A percentile compares a stretch with the other conserved stretches of the same genome.
These are phyloP conservation scores for Scopulariopsis brevicaulis DNA, from an alignment of 2,329 filamentous ascomycete species.

Conservation along the genomic window DNA sequence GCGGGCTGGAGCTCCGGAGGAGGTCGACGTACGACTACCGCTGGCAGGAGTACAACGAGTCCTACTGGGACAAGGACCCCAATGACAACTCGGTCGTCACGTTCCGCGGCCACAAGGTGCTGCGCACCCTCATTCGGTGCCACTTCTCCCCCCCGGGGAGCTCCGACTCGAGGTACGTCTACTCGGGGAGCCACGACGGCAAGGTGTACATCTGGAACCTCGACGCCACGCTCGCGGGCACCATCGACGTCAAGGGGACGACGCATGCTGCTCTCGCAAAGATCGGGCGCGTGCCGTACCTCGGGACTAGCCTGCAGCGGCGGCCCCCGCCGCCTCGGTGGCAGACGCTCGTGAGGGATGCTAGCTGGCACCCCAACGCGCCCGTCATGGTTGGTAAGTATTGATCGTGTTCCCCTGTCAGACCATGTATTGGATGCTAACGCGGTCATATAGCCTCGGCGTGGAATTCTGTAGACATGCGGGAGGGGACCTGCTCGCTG, in stretches of 20 bases:
- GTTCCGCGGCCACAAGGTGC: slow-evolving; percentile 80
- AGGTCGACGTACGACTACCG: slow-evolving; percentile 64
- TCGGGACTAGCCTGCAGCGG: neutral
- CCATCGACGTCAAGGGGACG: slow-evolving; percentile 65
- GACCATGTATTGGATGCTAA: neutral
- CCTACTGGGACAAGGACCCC: slow-evolving; percentile 10
- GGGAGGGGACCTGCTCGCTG: slow-evolving; percentile 63
- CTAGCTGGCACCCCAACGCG: slow-evolving; percentile 80
- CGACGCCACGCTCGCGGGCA: slow-evolving; percentile 71
- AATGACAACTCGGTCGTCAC: slow-evolving; percentile 87
- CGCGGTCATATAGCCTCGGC: slow-evolving; percentile 49
- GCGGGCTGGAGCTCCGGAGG: slow-evolving; percentile 38
- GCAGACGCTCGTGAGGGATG: slow-evolving; percentile 76
- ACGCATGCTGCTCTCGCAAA: slow-evolving; percentile 45
- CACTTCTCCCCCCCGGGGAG: slow-evolving; percentile 85
- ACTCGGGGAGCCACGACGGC: slow-evolving; percentile 82
- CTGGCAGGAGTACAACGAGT: slow-evolving; percentile 24
- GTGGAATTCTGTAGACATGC: slow-evolving; percentile 69
- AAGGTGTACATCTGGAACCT: slow-evolving; percentile 88
- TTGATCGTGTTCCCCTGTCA: neutral
- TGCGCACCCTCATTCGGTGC: slow-evolving; percentile 84
- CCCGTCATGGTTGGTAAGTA: slow-evolving; percentile 60
- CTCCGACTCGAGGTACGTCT: slow-evolving; percentile 85
- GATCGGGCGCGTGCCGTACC: neutral
- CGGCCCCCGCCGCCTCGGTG: slow-evolving; percentile 26